Percentiles rank a stretch among this genome's conserved stretches.
These are phyloP conservation scores for Candida tallmaniae DNA, from an alignment of 805 yeast genomes.

Conservation along the genomic window DNA sequence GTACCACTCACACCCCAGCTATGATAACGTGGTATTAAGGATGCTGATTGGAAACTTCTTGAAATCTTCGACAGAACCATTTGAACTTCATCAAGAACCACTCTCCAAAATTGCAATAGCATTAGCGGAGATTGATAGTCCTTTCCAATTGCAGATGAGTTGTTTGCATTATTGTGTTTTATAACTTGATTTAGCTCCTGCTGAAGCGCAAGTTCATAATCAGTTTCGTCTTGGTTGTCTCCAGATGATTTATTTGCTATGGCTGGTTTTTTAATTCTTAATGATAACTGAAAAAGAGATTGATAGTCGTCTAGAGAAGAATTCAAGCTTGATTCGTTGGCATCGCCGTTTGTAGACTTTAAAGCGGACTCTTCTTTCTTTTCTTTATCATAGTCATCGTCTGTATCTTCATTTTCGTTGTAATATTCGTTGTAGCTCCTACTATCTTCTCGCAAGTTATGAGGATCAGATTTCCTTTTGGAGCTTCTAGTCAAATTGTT, in stretches of 20 bases:
- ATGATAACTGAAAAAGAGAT: slow-evolving; percentile 23
- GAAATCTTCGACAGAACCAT: slow-evolving; percentile 75
- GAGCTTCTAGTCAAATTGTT: slow-evolving; percentile 42
- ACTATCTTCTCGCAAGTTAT: slow-evolving; percentile 6
- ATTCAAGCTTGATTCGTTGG: background rate
- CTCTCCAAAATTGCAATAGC: slow-evolving; percentile 81
- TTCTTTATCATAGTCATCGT: background rate
- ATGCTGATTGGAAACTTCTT: slow-evolving; percentile 75
- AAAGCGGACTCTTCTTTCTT: slow-evolving; percentile 3
- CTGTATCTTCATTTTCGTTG: background rate
- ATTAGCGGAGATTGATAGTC: slow-evolving; percentile 81
- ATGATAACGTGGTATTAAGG: slow-evolving; percentile 76
- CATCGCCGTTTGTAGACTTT: background rate
- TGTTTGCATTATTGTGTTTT: slow-evolving; percentile 22
- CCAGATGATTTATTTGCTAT: slow-evolving; percentile 21
- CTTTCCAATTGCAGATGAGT: slow-evolving; percentile 14
- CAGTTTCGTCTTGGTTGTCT: slow-evolving; percentile 21
- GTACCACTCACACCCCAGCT: slow-evolving; percentile 99
- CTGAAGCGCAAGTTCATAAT: slow-evolving; percentile 28
- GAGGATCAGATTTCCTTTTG: slow-evolving; percentile 16
- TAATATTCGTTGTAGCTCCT: background rate
- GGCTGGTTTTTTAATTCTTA: slow-evolving; percentile 21
- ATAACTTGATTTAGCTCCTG: slow-evolving; percentile 29
- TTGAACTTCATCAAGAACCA: slow-evolving; percentile 91
- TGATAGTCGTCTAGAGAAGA: slow-evolving; percentile 15